Conservation (phyloP, 2,329 filamentous ascomycete genomes). For the Cercospora nicotianae region DNA sequence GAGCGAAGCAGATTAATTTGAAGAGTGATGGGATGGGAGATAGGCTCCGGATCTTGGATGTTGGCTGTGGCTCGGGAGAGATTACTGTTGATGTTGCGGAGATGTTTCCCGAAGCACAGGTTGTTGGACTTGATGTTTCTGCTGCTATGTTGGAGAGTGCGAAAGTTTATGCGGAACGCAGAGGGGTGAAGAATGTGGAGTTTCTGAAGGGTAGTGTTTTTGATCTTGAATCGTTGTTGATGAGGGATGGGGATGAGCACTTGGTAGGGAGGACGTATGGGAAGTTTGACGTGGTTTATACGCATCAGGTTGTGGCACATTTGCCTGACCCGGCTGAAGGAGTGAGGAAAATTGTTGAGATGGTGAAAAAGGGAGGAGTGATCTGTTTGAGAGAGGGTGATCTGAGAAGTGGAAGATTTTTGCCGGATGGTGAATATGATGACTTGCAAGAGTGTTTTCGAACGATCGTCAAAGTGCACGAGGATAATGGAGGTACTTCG, state of each 20-base stretch:
- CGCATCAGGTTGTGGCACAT: conserved; percentile 60
- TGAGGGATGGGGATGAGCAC: neutral
- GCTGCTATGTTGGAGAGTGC: conserved; percentile 36
- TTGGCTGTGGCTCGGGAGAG: conserved; percentile 43
- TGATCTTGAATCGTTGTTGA: conserved; percentile 80
- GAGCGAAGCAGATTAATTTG: conserved; percentile 17
- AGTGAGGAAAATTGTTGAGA: conserved; percentile 18
- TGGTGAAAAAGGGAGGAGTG: conserved; percentile 15
- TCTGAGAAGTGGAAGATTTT: conserved; percentile 23
- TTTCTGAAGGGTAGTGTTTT: conserved; percentile 96
- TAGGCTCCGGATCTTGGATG: conserved; percentile 39
- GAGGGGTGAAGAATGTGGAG: conserved; percentile 59
- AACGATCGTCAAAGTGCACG: conserved; percentile 21
- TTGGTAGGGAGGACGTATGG: conserved; percentile 44
- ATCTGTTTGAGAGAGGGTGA: conserved; percentile 29
- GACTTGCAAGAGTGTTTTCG: conserved; percentile 25
- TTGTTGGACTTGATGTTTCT: conserved; percentile 43
- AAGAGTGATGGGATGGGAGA: neutral
- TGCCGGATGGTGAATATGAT: conserved; percentile 7
- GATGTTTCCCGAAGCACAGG: conserved; percentile 26
- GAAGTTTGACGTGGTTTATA: conserved; percentile 77
- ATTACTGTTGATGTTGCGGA: conserved; percentile 41
- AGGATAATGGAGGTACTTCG: conserved; percentile 17
- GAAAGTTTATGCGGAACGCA: conserved; percentile 31
- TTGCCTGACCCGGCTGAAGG: conserved; percentile 48